Conservation (phyloP, 768 basidiomycete genomes). For the Boletus pseudopeckii region DNA sequence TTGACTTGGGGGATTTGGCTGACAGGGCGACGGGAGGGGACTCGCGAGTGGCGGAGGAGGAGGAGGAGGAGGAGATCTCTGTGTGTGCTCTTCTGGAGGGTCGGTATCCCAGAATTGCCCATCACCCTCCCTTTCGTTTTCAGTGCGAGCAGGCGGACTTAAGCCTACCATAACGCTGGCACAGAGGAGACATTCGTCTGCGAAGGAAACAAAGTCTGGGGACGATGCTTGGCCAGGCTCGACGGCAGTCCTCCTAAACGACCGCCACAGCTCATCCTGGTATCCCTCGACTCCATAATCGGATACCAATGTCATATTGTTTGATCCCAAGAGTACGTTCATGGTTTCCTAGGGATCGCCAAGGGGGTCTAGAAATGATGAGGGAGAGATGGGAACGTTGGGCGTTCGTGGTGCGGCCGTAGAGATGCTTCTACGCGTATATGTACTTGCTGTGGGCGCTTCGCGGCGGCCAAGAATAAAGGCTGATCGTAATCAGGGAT, state of each 20-base stretch:
- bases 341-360: conserved; percentile 1
- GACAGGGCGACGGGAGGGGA: too few species aligned
- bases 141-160: background rate
- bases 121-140: background rate
- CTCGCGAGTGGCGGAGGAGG: background rate
- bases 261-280: conserved; percentile 19
- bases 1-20: background rate
- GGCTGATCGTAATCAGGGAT: too few species aligned
- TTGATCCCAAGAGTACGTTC: conserved; percentile 9
- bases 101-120: background rate
- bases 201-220: conserved; percentile 22
- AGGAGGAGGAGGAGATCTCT: background rate
- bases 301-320: conserved; percentile 11
- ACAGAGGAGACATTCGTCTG: conserved; percentile 30
- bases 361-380: background rate
- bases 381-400: background rate
- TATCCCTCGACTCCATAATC: background rate
- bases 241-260: conserved; percentile 22
- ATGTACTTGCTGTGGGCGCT: conserved; percentile 22
- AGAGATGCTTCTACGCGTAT: conserved; percentile 1
- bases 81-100: background rate
- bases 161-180: conserved; percentile 14
- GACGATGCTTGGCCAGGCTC: conserved; percentile 27
- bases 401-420: conserved; percentile 14
- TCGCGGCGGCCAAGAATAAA: background rate